Percentiles rank a stretch among this genome's conserved stretches.
Evolutionary conservation across 805 yeast genomes (phyloP).

Genomic region (Metschnikowia cerradonensis): DNA sequence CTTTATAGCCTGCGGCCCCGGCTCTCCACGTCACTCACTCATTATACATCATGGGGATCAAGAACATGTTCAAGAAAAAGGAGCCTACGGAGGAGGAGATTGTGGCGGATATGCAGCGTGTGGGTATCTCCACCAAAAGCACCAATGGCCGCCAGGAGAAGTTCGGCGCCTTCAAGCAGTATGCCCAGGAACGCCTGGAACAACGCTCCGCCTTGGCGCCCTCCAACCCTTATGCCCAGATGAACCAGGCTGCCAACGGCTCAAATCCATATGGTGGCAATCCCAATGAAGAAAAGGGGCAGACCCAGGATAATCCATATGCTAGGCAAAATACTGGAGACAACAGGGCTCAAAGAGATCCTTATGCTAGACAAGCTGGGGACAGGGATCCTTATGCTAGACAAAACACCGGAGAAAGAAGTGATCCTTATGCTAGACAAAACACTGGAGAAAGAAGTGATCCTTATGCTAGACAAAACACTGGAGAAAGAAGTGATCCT

Average conservation of each 20-base stretch:
- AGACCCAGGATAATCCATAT: slow-evolving; percentile 5
- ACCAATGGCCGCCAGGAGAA: slow-evolving; percentile 38
- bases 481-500: background rate
- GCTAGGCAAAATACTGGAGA: background rate
- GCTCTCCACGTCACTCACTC: background rate
- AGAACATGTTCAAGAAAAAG: slow-evolving; percentile 44
- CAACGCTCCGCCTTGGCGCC: slow-evolving; percentile 37
- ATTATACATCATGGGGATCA: slow-evolving; percentile 37
- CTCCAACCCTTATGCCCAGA: slow-evolving; percentile 39
- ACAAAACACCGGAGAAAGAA: background rate
- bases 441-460: background rate
- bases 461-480: background rate
- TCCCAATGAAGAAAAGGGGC: background rate
- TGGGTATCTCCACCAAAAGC: slow-evolving; percentile 41
- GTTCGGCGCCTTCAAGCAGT: slow-evolving; percentile 47
- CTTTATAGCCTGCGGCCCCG: background rate
- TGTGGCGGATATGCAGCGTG: slow-evolving; percentile 33
- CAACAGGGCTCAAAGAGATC: background rate
- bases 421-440: background rate
- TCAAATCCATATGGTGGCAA: slow-evolving; percentile 14
- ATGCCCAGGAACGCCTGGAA: slow-evolving; percentile 42
- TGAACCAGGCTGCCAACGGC: slow-evolving; percentile 11
- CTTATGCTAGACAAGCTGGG: background rate
- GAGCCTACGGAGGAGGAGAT: slow-evolving; percentile 49
- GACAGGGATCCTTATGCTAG: background rate